These are phyloP conservation scores for Drechslerella coelobrocha DNA, from an alignment of 2,329 filamentous ascomycete genomes.

Conservation along the genomic window DNA sequence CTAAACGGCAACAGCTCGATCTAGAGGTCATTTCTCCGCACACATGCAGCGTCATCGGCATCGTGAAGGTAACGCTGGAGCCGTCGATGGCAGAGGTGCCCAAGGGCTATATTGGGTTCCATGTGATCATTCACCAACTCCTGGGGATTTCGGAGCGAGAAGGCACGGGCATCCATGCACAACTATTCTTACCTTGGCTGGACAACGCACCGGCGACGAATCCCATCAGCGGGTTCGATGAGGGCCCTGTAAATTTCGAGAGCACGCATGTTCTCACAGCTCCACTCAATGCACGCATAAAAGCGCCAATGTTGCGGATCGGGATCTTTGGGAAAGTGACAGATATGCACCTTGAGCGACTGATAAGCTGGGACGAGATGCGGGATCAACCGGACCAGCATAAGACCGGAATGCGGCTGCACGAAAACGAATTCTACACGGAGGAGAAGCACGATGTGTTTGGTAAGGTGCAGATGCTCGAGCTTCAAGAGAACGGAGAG, in stretches of 20 bases:
- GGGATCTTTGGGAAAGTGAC: slow-evolving; percentile 92
- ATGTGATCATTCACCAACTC: slow-evolving; percentile 97
- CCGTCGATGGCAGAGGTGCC: slow-evolving; percentile 92
- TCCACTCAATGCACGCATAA: slow-evolving; percentile 73
- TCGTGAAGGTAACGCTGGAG: slow-evolving; percentile 87
- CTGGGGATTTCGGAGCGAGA: slow-evolving; percentile 93
- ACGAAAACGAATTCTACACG: slow-evolving; percentile 89
- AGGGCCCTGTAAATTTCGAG: slow-evolving; percentile 89
- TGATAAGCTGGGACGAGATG: slow-evolving; percentile 99
- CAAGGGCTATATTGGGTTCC: slow-evolving; percentile 92
- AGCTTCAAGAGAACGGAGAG: slow-evolving; percentile 87
- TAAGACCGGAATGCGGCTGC: slow-evolving; percentile 71
- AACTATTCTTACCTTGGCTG: slow-evolving; percentile 91
- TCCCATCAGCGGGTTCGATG: slow-evolving; percentile 92
- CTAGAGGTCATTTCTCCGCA: slow-evolving; percentile 92
- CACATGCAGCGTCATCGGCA: slow-evolving; percentile 86
- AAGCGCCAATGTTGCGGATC: slow-evolving; percentile 77
- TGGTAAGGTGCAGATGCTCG: slow-evolving; percentile 83
- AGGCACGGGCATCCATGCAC: slow-evolving; percentile 92
- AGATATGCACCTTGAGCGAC: slow-evolving; percentile 91
- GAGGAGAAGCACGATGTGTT: slow-evolving; percentile 95
- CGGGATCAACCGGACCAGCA: slow-evolving; percentile 72
- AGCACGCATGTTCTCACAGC: slow-evolving; percentile 99
- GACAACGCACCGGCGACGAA: slow-evolving; percentile 93
- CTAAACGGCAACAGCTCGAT: slow-evolving; percentile 89